Conservation (phyloP, 225 moss, liverwort and hornwort species). For the Sphagnum contortum region DNA sequence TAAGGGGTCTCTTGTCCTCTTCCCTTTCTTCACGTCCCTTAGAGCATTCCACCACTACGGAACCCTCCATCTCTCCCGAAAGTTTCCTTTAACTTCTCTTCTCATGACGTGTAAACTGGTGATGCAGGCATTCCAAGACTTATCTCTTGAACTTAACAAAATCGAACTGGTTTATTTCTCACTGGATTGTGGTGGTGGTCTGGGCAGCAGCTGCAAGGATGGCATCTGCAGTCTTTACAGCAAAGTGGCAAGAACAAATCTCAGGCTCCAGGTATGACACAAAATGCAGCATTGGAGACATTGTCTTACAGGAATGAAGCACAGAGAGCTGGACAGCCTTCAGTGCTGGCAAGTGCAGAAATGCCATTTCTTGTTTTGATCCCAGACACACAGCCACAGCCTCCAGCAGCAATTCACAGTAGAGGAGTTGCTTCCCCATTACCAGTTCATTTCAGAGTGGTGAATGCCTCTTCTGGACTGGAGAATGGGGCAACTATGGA, state of each 20-base stretch:
- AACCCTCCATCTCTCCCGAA: constrained; percentile 15
- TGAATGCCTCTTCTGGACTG: too few species aligned
- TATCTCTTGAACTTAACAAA: too few species aligned
- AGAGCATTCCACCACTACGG: constrained; percentile 19
- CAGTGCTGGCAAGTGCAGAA: constrained; percentile 21
- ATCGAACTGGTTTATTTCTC: background rate
- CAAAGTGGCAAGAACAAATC: constrained; percentile 20
- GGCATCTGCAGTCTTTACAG: too few species aligned
- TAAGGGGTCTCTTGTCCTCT: too few species aligned
- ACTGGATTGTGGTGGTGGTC: background rate
- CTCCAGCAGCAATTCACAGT: constrained; percentile 13
- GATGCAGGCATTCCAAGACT: too few species aligned
- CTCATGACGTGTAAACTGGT: too few species aligned
- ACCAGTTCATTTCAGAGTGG: too few species aligned
- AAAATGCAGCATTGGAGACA: constrained; percentile 12
- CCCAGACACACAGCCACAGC: constrained; percentile 25
- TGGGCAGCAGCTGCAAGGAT: too few species aligned
- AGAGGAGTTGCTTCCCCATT: constrained; percentile 44
- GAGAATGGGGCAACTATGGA: constrained; percentile 29
- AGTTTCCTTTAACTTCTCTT: constrained; percentile 5
- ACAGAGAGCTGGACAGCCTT: constrained; percentile 22
- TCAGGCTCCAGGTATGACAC: constrained; percentile 28
- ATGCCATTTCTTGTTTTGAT: constrained; percentile 20
- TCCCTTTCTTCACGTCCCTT: constrained; percentile 8
- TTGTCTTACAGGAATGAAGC: constrained; percentile 30